Base-by-base conservation (phyloP, 768 basidiomycete species). In the Panaeolus cyanescens region DNA sequence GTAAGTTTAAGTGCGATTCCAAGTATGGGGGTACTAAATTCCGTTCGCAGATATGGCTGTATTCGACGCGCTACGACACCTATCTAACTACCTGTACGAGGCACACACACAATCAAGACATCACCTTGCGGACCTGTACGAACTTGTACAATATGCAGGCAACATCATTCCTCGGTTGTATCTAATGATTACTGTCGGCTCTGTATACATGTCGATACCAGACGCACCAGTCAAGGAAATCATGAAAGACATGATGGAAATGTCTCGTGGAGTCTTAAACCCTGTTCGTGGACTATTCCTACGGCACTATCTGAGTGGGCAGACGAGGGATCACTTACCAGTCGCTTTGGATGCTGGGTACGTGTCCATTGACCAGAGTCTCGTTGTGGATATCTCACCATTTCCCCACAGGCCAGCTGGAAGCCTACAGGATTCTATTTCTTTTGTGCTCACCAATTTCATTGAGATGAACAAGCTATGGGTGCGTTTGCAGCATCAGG, bases 161-260 rank as follows among this genome's bases (percentile, higher is more conserved):
- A 96, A 96, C 73, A 96, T 97, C 73, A 90, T 96, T 54, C 95
- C 95, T 25, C 88, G 95, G 17, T 82, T 93, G 33, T 94, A 99
- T 77, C 92, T 99, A 70, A 99, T 99, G 97, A 97, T 99, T 68
- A 99, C 97, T 36, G 96, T 99, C 63, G 97, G 97, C 65, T 93
- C 96, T 0, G 96, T 99, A 33, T 99, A 98, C 82, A 99, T 99
- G 97, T 95, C 95, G 30, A 89, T 98, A 56, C 88, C 95, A 2
- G 96, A 97, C 61, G 96, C 96, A 9, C 96, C 96, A 4, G 89
- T 99, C 59, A 97, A 95, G 81, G 96, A 99, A 79, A 95, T 99
- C 64, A 99, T 99, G 96, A 99, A 97, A 83, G 97, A 99, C 75
- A 98, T 99, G 96, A 91, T 99, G 91, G 97, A 99, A 75, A 99